These are phyloP conservation scores for Trypanosoma caninum DNA, from an alignment of 208 protist genomes.

Conservation along the genomic window DNA sequence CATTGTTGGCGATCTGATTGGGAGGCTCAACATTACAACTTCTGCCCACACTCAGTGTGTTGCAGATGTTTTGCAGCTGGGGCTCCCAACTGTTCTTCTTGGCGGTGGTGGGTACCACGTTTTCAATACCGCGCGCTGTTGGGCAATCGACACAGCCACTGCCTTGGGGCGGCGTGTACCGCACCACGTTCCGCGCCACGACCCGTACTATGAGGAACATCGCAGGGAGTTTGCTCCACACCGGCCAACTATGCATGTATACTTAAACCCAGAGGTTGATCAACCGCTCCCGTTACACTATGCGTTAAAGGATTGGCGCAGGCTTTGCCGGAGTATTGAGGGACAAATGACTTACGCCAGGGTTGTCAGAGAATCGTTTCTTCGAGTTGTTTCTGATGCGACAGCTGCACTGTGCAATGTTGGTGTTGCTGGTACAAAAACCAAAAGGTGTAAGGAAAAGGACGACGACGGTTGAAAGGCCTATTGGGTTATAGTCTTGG, in stretches of 20 bases:
- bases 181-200: conserved; percentile 56
- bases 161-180: conserved; percentile 69
- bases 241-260: conserved; percentile 70
- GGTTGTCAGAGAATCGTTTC: conserved; percentile 15
- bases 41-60: conserved; percentile 94
- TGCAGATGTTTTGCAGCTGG: conserved; percentile 90
- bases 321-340: conserved; percentile 55
- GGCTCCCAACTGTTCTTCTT: conserved; percentile 94
- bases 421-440: no score
- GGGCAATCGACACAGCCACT: conserved; percentile 96
- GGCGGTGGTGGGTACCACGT: conserved; percentile 99
- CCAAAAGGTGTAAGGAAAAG: no score
- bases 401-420: neutral
- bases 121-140: conserved; percentile 97
- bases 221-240: conserved; percentile 51
- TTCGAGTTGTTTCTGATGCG: neutral
- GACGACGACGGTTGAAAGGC: no score
- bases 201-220: conserved; percentile 79
- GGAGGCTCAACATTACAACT: conserved; percentile 96
- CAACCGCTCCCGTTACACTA: conserved; percentile 38
- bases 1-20: conserved; percentile 96
- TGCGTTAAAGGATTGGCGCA: conserved; percentile 58
- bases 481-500: no score
- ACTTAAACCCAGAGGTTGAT: conserved; percentile 68
- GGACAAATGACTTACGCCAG: conserved; percentile 60